Evolutionary conservation across 441 rosid genomes (phyloP), one percentile per base, ranked within the genome.

Genomic region (Populus hybrid): DNA sequence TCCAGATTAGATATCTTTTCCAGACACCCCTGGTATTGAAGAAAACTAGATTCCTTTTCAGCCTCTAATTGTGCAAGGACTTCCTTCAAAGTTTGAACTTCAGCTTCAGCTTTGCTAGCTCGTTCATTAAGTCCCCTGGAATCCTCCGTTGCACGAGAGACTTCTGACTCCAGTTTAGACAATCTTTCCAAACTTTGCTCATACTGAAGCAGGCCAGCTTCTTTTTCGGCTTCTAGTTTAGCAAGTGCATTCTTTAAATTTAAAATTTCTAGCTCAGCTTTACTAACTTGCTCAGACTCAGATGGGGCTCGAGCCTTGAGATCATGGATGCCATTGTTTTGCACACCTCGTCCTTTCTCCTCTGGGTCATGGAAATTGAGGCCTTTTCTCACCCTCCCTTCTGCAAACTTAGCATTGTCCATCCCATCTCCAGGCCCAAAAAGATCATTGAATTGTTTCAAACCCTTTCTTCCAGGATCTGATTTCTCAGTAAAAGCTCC

Each of bases 211-310:
- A 87, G 64, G 83, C 74, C 91, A 81, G 94, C 94, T 82, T 94
- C 94, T 85, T 93, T 96, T 82, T 96, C 99, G 75, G 89, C 91
- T 84, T 96, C 97, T 78, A 96, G 86, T 85, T 87, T 93, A 68
- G 92, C 84, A 79, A 94, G 89, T 71, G 90, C 90, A 66, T 88
- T 91, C 88, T 89, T 91, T 70, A 96, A 86, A 74, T 81, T 86
- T 69, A 84, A 77, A 64, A 96, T 93, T 79, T 94, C 98, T 80
- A 84, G 84, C 85, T 94, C 99, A 53, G 92, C 89, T 85, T 86
- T 91, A 80, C 86, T 80, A 63, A 90, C 82, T n/a, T 88, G 88
- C 79, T 94, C 94, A 45, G 91, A 89, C 28, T 92, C 91, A 33
- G 88, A 87, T 75, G 84, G 87, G 59, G 84, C 76, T 77, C 74